Base-by-base conservation (phyloP, 2,329 filamentous ascomycete genomes). In the Aspergillus sp. region DNA sequence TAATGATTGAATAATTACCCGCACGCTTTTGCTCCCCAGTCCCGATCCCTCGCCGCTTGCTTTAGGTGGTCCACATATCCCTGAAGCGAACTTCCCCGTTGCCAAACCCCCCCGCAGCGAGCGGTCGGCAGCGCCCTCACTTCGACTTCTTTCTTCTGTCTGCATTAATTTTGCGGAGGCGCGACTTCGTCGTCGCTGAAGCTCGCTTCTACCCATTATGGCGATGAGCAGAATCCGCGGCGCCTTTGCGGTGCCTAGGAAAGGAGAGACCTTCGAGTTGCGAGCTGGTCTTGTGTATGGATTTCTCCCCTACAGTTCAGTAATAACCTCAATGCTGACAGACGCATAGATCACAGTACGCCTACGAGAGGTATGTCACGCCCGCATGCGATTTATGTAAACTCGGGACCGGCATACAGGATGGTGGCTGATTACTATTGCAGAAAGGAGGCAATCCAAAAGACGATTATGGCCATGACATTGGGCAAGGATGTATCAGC, bases 381-480 rank as follows among this genome's bases (percentile, higher is more conserved):
- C 40, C 33, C 12, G 17, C 23, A 52, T 53, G 39, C 40, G 7
- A 27, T 17, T 17, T 3, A 31, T 5, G 35, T n/a, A 23, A 12
- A 24, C 1, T n/a, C 14, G 19, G 6, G 7, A 45, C 11, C 24
- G 11, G 19, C n/a, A 17, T 17, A 21, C 33, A 46, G 27, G 19
- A 52, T 51, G 41, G 35, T 59, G 35, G 60, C 69, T 74, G 68
- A 75, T 76, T 23, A 58, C 44, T 59, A 27, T 41, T 55, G 46
- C 61, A 86, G 92, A 71, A 99, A 99, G 78, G 95, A 99, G 81
- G 90, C 95, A 23, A 99, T 99, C 68, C 95, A 99, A 75, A 98
- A 96, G 84, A 99, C 95, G 64, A 99, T 99, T 80, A 98, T 98
- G 93, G 93, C 95, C 73, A 99, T 99, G 95, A 99, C 95, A 1